Evolutionary conservation across 2,329 filamentous ascomycete genomes (phyloP), one percentile per base, ranked within the genome.

Genomic region (Aspergillus clavatus): DNA sequence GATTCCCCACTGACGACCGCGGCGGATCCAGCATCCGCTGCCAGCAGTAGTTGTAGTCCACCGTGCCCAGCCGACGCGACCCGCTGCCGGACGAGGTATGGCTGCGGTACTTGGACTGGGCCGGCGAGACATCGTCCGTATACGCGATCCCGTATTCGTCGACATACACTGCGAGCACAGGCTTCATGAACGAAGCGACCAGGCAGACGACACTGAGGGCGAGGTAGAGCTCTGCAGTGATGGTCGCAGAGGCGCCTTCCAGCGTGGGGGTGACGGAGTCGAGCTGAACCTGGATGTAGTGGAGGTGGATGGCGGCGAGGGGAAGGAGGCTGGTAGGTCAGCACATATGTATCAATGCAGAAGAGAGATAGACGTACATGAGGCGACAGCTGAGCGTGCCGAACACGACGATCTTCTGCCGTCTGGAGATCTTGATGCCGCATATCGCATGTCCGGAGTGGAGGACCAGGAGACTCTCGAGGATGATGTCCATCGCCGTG

Each of bases 121-220:
- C 5, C n/a, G 31, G 31, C 18, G 31, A 53, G 1, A 29, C 31
- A 10, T 52, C 48, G 22, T 57, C 56, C 3, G 57, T 59, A 28
- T 58, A 58, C 5, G 57, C 55, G 1, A 59, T 26, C 6, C 57
- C 56, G 16, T 58, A 37, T 6, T 57, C 52, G 12, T 60, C 59
- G 11, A 60, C 54, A 16, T 62, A 63, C 4, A 56, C 70, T 3
- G 63, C 58, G 52, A 73, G 64, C 43, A 75, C 75, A 2, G 72
- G 69, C 33, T 70, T 68, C 14, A 75, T 60, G 40, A 69, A 72
- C 0, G 72, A 70, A 7, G 69, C 64, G 0, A 67, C 71, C 12
- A 68, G 65, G 14, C 70, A 63, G 4, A 73, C 60, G 8, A 75
- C 61, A 31, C 65, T 65, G 42, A 71, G 69, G 42, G 62, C 60